Percentiles rank a stretch among this genome's conserved stretches.
Conservation (phyloP, 2,329 filamentous ascomycete genomes). For the Colletotrichum incanum region DNA sequence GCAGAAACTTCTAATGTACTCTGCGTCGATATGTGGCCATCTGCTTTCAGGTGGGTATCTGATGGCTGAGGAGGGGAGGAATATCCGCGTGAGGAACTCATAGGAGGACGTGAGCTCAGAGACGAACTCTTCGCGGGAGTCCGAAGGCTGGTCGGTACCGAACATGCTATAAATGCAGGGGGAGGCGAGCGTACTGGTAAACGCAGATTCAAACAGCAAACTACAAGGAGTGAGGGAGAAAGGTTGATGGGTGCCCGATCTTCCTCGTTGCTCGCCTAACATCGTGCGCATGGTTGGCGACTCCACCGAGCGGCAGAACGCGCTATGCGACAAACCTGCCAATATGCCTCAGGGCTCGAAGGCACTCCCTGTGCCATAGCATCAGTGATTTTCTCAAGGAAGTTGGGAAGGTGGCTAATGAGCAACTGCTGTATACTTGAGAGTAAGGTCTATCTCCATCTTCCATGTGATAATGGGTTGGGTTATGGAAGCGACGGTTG, state of each 20-base stretch:
- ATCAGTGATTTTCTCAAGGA: not conserved
- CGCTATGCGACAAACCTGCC: not conserved
- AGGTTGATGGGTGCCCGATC: not conserved
- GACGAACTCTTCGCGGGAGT: slow-evolving; percentile 18
- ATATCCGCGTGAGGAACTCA: not conserved
- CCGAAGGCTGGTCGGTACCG: not conserved
- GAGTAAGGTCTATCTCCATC: not conserved
- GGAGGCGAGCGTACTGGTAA: not conserved
- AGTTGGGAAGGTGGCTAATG: not conserved
- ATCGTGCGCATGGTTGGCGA: not conserved
- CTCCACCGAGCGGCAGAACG: not conserved
- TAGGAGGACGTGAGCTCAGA: not conserved
- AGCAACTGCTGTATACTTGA: not conserved
- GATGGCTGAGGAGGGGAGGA: not conserved
- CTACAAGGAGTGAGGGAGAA: not conserved
- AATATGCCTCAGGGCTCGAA: not conserved
- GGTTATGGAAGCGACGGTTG: too few relatives aligned
- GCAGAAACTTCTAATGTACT: not conserved
- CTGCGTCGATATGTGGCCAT: not conserved
- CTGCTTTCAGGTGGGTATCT: not conserved
- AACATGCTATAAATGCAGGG: not conserved
- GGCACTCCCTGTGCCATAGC: not conserved
- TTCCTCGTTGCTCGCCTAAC: not conserved
- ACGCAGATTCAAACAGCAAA: not conserved
- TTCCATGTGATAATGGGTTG: too few relatives aligned